phyloP scores from a whole-genome alignment of 352 stramenopile genomes.

The Peronospora farinosa region DNA sequence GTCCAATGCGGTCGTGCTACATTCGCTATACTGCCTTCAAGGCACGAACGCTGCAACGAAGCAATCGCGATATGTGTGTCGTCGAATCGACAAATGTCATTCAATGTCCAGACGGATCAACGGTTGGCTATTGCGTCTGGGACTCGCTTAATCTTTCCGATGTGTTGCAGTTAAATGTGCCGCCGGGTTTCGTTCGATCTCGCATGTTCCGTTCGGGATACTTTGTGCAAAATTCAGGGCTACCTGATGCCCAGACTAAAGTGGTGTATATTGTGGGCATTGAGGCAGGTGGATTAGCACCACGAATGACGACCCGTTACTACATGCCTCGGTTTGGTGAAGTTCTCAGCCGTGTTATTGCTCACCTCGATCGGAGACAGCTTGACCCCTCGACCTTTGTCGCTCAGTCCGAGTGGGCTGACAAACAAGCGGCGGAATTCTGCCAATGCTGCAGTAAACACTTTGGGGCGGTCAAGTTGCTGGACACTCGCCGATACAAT shows the following conservation, averaged over 20 bases:
- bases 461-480: conserved; percentile 27
- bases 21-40: conserved; percentile 43
- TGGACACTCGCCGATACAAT: conserved; percentile 35
- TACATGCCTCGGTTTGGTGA: conserved; percentile 35
- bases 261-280: conserved; percentile 39
- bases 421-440: conserved; percentile 27
- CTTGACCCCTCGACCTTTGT: conserved; percentile 33
- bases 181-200: conserved; percentile 28
- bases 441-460: conserved; percentile 41
- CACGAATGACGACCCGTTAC: conserved; percentile 31
- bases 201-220: conserved; percentile 42
- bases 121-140: conserved; percentile 45
- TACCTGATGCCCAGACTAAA: conserved; percentile 24
- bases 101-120: conserved; percentile 31
- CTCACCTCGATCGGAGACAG: conserved; percentile 23
- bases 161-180: conserved; percentile 30
- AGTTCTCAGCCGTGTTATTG: conserved; percentile 33
- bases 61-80: conserved; percentile 41
- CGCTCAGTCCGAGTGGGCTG: conserved; percentile 26
- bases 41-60: conserved; percentile 26
- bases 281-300: conserved; percentile 31
- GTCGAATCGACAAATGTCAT: conserved; percentile 37
- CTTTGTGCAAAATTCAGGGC: conserved; percentile 34
- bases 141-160: conserved; percentile 39
- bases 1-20: conserved; percentile 34